Conservation (phyloP, 1,284 basidiomycete genomes). For the Athelia psychrophila region DNA sequence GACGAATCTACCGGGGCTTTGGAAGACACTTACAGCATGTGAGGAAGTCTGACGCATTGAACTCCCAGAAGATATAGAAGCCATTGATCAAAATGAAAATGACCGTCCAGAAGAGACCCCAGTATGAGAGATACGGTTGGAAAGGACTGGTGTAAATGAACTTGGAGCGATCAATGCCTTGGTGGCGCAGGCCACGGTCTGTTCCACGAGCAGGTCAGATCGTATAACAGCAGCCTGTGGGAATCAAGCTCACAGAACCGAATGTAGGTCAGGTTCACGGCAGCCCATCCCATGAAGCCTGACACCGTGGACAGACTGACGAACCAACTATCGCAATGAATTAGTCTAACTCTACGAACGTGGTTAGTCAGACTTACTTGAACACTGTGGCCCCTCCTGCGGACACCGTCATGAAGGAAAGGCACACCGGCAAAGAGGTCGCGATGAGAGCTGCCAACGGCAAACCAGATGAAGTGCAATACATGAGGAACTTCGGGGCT, state of each 20-base stretch:
- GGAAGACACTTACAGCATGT: constrained; percentile 35
- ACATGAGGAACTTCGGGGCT: constrained; percentile 58
- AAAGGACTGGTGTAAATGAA: constrained; percentile 54
- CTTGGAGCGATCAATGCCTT: constrained; percentile 55
- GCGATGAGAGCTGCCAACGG: constrained; percentile 59
- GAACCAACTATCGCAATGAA: constrained; percentile 26
- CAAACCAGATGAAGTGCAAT: constrained; percentile 73
- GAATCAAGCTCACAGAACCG: constrained; percentile 52
- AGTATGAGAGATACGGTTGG: constrained; percentile 61
- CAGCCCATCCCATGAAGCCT: constrained; percentile 60
- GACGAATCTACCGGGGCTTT: neutral
- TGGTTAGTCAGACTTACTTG: constrained; percentile 8
- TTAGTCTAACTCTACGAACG: too few relatives aligned
- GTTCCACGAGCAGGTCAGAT: neutral
- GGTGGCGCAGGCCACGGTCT: constrained; percentile 57
- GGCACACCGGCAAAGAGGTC: constrained; percentile 37
- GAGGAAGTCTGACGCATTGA: constrained; percentile 57
- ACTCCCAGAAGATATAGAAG: constrained; percentile 63
- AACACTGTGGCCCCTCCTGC: constrained; percentile 31
- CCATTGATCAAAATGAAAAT: constrained; percentile 63
- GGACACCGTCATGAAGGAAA: constrained; percentile 41
- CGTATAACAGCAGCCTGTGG: neutral
- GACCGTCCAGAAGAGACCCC: constrained; percentile 49
- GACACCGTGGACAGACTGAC: constrained; percentile 40
- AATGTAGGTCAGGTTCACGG: constrained; percentile 72